Evolutionary conservation across 805 yeast species (phyloP).

Genomic region (Metschnikowia noctiluminum): DNA sequence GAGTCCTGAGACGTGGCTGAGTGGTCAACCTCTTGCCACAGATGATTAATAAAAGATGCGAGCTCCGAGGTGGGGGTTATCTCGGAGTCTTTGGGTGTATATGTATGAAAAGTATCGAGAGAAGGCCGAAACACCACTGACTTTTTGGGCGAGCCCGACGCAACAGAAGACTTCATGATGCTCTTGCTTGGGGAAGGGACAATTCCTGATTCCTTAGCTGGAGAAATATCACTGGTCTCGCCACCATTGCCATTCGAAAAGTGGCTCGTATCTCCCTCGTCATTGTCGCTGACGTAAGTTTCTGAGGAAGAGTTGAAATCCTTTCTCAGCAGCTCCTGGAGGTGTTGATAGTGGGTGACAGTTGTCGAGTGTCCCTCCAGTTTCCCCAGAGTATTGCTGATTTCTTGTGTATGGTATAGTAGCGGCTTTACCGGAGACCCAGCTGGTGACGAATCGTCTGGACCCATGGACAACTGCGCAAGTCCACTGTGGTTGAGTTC

Average conservation of each 20-base stretch:
- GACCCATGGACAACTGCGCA: slow-evolving; percentile 8
- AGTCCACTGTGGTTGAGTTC: slow-evolving; percentile 23
- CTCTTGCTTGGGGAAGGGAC: slow-evolving; percentile 36
- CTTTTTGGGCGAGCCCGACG: slow-evolving; percentile 34
- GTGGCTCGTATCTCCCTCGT: neutral
- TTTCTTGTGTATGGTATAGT: slow-evolving; percentile 20
- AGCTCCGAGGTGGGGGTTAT: neutral
- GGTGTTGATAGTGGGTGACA: neutral
- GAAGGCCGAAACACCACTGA: slow-evolving; percentile 31
- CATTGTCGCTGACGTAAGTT: slow-evolving; percentile 37
- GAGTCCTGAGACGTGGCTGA: slow-evolving; percentile 4
- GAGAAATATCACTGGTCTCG: no score
- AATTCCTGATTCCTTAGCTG: neutral
- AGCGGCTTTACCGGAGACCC: slow-evolving; percentile 35
- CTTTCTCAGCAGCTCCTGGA: slow-evolving; percentile 10
- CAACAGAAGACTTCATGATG: slow-evolving; percentile 28
- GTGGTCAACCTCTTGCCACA: slow-evolving; percentile 14
- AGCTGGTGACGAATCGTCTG: slow-evolving; percentile 14
- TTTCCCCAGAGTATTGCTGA: neutral
- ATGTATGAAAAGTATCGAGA: slow-evolving; percentile 15
- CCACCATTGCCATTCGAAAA: no score
- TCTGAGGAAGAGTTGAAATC: slow-evolving; percentile 42
- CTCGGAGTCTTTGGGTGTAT: slow-evolving; percentile 5
- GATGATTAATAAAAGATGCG: slow-evolving; percentile 7
- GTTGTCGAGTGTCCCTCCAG: neutral